These are phyloP conservation scores for Chloris gayana DNA, from an alignment of 176 grass and related monocot species.

Conservation along the genomic window DNA sequence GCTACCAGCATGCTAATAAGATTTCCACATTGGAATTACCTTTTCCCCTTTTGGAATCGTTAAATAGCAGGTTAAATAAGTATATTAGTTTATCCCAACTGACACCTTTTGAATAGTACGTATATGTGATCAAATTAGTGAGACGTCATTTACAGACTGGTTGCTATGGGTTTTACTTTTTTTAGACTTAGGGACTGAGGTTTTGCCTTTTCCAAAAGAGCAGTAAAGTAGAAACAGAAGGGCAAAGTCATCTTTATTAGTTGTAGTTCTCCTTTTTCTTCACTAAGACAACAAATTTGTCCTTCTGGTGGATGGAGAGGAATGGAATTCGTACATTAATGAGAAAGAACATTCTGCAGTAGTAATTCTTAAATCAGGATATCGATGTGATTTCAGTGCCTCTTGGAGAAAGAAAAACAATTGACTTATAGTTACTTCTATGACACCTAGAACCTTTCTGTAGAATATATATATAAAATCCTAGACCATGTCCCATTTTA, in stretches of 20 bases:
- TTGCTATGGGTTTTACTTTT: conserved; percentile 9
- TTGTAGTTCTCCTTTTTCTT: neutral
- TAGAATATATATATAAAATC: too few species aligned
- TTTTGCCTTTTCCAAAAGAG: conserved; percentile 16
- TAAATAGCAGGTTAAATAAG: neutral
- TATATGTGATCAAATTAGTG: conserved; percentile 6
- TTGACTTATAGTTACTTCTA: neutral
- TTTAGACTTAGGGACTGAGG: conserved; percentile 28
- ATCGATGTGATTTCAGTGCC: neutral
- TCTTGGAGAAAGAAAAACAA: neutral
- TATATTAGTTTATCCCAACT: conserved; percentile 24
- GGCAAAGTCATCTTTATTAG: neutral
- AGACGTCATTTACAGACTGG: neutral
- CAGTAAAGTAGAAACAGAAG: neutral
- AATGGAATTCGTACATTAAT: neutral
- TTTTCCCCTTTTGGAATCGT: neutral
- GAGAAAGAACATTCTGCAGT: neutral
- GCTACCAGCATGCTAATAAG: conserved; percentile 32
- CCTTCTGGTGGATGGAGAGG: conserved; percentile 13
- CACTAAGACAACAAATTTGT: neutral
- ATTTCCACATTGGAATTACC: conserved; percentile 14
- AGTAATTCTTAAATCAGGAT: neutral
- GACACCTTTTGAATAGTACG: conserved; percentile 8
- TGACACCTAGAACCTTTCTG: neutral
- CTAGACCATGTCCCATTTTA: neutral